phyloP scores from a whole-genome alignment of 116 monocot species.

The Cymodocea nodosa region DNA sequence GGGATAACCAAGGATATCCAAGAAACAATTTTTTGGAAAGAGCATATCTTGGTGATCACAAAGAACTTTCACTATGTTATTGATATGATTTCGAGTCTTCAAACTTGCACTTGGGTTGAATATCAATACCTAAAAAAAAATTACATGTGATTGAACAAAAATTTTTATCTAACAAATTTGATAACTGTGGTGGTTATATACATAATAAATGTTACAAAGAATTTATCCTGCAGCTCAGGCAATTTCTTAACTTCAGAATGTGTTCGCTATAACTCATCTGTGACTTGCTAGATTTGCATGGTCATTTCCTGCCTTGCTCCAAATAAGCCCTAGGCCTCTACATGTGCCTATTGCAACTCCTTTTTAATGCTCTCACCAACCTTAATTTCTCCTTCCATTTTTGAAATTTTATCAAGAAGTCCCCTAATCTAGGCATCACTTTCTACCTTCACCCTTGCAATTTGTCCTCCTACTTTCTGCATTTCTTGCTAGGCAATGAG shows the following conservation, averaged over 20 bases:
- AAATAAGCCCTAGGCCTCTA: constrained; percentile 52
- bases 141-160: too few relatives aligned
- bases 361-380: constrained; percentile 44
- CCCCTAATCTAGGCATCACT: constrained; percentile 48
- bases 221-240: constrained; percentile 48
- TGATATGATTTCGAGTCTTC: too few relatives aligned
- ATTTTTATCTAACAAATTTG: too few relatives aligned
- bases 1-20: too few relatives aligned
- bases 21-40: too few relatives aligned
- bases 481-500: constrained; percentile 47
- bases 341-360: constrained; percentile 58
- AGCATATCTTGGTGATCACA: too few relatives aligned
- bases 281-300: constrained; percentile 30
- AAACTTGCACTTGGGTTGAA: too few relatives aligned
- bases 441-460: constrained; percentile 33
- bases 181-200: too few relatives aligned
- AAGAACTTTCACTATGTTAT: too few relatives aligned
- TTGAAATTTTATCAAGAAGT: constrained; percentile 54
- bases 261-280: constrained; percentile 37
- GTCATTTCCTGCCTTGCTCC: constrained; percentile 45
- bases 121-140: too few relatives aligned
- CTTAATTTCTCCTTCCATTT: constrained; percentile 52
- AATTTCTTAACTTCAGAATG: constrained; percentile 31
- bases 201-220: too few relatives aligned
- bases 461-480: constrained; percentile 45